These are phyloP conservation scores for Leptographium lundbergii DNA, from an alignment of 2,329 filamentous ascomycete genomes.

Conservation along the genomic window DNA sequence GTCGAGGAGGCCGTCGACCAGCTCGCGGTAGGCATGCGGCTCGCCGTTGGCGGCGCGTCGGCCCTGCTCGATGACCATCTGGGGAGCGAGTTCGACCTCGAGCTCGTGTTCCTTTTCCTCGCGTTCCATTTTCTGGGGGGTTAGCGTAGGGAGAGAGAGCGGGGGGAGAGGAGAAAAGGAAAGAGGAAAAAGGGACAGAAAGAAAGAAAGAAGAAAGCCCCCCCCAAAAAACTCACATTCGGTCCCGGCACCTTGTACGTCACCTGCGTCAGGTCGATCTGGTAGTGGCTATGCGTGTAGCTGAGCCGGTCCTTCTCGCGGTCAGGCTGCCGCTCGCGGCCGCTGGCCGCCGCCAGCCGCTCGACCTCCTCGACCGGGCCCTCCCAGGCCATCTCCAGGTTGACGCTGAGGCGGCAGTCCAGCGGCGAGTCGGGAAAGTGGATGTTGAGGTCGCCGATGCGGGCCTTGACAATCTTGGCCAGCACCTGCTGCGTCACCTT, in stretches of 20 bases:
- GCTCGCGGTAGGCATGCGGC: constrained; percentile 48
- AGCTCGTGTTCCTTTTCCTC: constrained; percentile 63
- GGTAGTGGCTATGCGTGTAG: constrained; percentile 78
- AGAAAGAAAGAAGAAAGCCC: neutral
- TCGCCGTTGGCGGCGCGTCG: constrained; percentile 36
- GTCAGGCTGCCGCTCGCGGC: constrained; percentile 35
- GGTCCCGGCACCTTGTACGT: constrained; percentile 27
- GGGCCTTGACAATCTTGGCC: constrained; percentile 80
- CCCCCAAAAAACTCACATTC: constrained; percentile 6
- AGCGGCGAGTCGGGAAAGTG: constrained; percentile 65
- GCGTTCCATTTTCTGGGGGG: constrained; percentile 24
- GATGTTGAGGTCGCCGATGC: constrained; percentile 80
- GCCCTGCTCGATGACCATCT: constrained; percentile 53
- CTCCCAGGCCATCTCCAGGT: constrained; percentile 81
- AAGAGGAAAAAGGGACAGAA: neutral
- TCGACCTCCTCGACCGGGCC: constrained; percentile 50
- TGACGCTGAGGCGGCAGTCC: constrained; percentile 89
- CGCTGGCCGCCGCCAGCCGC: constrained; percentile 20
- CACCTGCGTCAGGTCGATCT: constrained; percentile 89
- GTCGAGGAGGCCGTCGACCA: constrained; percentile 64
- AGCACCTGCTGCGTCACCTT: constrained; percentile 54
- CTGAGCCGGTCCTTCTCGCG: constrained; percentile 83
- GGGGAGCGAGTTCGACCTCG: constrained; percentile 61
- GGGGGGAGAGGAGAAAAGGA: too few relatives aligned
- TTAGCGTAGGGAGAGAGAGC: neutral